A percentile compares a stretch with the other conserved stretches of the same genome.
phyloP scores from a whole-genome alignment of 768 basidiomycete genomes.

The Gautieria morchelliformis region DNA sequence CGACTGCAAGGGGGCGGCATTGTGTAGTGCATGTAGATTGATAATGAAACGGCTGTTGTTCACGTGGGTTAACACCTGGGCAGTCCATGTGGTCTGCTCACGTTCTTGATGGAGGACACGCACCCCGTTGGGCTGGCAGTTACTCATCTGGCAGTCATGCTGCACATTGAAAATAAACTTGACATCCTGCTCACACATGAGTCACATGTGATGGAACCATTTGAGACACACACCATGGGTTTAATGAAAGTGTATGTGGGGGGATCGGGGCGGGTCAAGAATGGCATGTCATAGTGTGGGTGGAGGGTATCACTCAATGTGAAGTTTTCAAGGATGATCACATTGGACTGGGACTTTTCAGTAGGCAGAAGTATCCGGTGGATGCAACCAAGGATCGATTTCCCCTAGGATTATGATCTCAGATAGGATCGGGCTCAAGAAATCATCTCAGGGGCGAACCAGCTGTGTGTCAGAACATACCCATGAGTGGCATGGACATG shows the following conservation, averaged over 20 bases:
- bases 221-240: background rate
- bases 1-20: constrained; percentile 1
- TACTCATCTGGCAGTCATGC: constrained; percentile 13
- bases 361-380: background rate
- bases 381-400: background rate
- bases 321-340: background rate
- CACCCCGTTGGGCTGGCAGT: background rate
- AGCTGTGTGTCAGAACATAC: background rate
- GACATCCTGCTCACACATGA: background rate
- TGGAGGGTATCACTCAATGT: background rate
- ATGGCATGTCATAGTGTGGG: background rate
- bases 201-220: background rate
- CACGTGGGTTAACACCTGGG: constrained; percentile 6
- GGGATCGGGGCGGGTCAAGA: background rate
- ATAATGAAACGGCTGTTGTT: constrained; percentile 13
- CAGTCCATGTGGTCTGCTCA: background rate
- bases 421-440: background rate
- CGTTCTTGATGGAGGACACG: constrained; percentile 9
- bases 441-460: too few species aligned
- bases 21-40: constrained; percentile 11
- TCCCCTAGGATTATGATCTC: background rate
- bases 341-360: background rate
- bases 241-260: background rate
- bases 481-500: background rate
- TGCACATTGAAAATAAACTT: constrained; percentile 11